A percentile compares a stretch with the other conserved stretches of the same genome.
Conservation (phyloP, 768 basidiomycete species). For the Podaxis sp. region DNA sequence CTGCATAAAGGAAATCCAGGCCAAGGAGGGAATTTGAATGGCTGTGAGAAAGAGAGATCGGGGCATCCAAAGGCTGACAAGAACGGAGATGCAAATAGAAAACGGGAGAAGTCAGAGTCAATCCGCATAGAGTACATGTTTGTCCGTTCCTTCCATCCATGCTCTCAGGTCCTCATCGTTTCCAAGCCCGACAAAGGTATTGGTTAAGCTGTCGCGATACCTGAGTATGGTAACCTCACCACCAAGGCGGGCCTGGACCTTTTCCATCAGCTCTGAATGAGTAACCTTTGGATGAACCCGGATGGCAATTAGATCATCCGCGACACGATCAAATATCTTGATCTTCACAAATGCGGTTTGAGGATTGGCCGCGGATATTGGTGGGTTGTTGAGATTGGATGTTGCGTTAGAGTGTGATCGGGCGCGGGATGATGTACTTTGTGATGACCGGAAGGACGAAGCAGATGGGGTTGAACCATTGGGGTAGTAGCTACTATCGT, state of each 20-base stretch:
- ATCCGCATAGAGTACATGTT: slow-evolving; percentile 81
- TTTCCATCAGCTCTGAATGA: slow-evolving; percentile 84
- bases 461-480: slow-evolving; percentile 41
- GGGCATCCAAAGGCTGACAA: slow-evolving; percentile 1
- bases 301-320: slow-evolving; percentile 96
- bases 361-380: slow-evolving; percentile 75
- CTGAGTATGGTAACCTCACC: slow-evolving; percentile 64
- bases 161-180: slow-evolving; percentile 61
- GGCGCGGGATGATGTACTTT: slow-evolving; percentile 51
- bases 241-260: slow-evolving; percentile 86
- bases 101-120: slow-evolving; percentile 28
- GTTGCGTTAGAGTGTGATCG: slow-evolving; percentile 57
- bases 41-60: neutral
- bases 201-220: slow-evolving; percentile 74
- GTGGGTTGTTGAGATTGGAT: slow-evolving; percentile 60
- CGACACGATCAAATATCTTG: slow-evolving; percentile 92
- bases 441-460: slow-evolving; percentile 53
- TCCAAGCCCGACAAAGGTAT: slow-evolving; percentile 61
- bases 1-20: neutral
- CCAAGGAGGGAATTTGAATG: neutral
- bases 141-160: slow-evolving; percentile 81
- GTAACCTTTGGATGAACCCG: slow-evolving; percentile 93
- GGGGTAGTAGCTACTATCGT: slow-evolving; percentile 29
- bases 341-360: slow-evolving; percentile 95
- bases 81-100: neutral